Conservation (phyloP, 805 yeast genomes). For the Wilhelminamyces savonicus region DNA sequence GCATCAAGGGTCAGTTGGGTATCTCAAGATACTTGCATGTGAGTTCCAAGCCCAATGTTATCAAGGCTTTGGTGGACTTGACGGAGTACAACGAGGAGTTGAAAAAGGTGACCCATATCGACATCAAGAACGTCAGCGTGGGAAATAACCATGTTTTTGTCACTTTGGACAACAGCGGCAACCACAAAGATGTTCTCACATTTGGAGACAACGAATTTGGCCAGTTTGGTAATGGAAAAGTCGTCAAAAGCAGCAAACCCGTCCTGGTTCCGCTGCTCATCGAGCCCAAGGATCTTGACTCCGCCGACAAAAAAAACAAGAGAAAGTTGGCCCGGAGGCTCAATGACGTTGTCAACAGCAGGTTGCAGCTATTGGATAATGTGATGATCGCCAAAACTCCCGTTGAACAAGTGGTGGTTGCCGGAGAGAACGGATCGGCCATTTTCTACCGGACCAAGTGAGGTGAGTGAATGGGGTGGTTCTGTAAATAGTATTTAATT, state of each 20-base stretch:
- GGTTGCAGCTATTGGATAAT: constrained; percentile 39
- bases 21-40: constrained; percentile 70
- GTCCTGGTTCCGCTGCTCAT: constrained; percentile 45
- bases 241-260: constrained; percentile 53
- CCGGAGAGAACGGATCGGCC: constrained; percentile 60
- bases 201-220: constrained; percentile 87
- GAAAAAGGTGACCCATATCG: constrained; percentile 76
- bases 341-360: constrained; percentile 29
- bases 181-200: constrained; percentile 49
- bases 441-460: constrained; percentile 44
- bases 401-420: constrained; percentile 48
- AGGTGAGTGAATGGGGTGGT: too few relatives aligned
- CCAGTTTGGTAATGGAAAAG: constrained; percentile 81
- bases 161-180: constrained; percentile 43
- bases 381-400: constrained; percentile 7
- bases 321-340: constrained; percentile 23
- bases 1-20: constrained; percentile 83
- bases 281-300: constrained; percentile 42
- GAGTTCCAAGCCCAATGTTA: constrained; percentile 56
- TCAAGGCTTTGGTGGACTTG: constrained; percentile 60
- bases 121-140: constrained; percentile 60
- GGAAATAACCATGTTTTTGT: constrained; percentile 65
- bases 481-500: too few relatives aligned
- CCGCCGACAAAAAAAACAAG: constrained; percentile 5
- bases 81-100: constrained; percentile 68